Evolutionary conservation across 1,284 basidiomycete genomes (phyloP), one percentile per base, ranked within the genome.

Genomic region (Melampsora americana): DNA sequence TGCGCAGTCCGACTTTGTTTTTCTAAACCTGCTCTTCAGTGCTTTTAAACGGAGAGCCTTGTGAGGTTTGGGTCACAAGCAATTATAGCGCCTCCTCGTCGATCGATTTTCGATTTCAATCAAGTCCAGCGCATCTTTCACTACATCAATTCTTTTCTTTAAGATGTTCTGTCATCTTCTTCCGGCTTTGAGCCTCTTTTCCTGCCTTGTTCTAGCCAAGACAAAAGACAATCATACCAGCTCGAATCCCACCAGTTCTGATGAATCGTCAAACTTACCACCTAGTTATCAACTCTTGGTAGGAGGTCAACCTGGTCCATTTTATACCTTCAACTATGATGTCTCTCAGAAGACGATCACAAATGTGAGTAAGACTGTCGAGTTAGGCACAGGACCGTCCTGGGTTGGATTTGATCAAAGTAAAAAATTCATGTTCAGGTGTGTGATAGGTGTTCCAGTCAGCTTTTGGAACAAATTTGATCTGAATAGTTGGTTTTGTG

Each of bases 351-450:
- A 59, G n/a, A 4, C 9, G 18, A 6, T 59, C 53, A 59, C n/a
- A 23, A 23, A 23, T n/a, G 5, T 23, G 20, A 28, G 28, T 16
- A 59, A 23, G 7, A 59, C 53, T 14, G n/a, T 28, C 7, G 53
- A 23, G 20, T 9, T 59, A 9, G 53, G 53, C n/a, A 28, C 53
- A 23, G 53, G 53, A 23, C 53, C 53, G 7, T 59, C 53, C n/a
- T 59, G 53, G 53, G 28, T 59, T 7, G 53, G n/a, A 23, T 23
- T 59, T 59, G 28, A 28, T 59, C n/a, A 59, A n/a, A 23, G 2
- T 23, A 59, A 59, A 7, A n/a, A 59, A 23, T 23, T 59, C 28
- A 59, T 59, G n/a, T 59, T 23, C 53, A 59, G 53, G 53, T 59
- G 12, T 23, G 53, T 59, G 28, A 59, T 59, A 23, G 7, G 11